Evolutionary conservation across 163 green algal species (phyloP).

Genomic region (Prototheca cutis): DNA sequence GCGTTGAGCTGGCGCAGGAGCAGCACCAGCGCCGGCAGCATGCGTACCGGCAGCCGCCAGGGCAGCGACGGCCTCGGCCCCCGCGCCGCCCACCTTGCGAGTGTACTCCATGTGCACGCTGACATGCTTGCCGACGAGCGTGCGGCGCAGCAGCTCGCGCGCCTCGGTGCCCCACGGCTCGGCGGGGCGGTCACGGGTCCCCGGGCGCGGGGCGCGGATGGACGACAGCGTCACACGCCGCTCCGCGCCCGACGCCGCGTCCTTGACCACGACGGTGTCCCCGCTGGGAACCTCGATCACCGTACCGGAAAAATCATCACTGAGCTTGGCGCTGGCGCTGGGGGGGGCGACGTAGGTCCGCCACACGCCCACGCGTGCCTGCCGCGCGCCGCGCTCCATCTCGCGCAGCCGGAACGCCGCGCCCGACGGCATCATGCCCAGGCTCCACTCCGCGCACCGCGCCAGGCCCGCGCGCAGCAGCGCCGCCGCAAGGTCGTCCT

Average conservation of each 20-base stretch:
- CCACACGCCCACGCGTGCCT: constrained; percentile 61
- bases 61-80: constrained; percentile 2
- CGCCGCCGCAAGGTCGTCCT: constrained; percentile 46
- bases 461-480: constrained; percentile 54
- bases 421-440: constrained; percentile 64
- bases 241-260: constrained; percentile 50
- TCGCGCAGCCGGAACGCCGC: constrained; percentile 59
- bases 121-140: constrained; percentile 45
- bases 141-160: constrained; percentile 79
- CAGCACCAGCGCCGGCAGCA: constrained; percentile 14
- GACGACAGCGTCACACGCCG: constrained; percentile 69
- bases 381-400: constrained; percentile 71
- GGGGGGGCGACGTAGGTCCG: constrained; percentile 59
- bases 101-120: constrained; percentile 83
- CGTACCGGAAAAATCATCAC: constrained; percentile 38
- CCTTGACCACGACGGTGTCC: constrained; percentile 70
- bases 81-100: constrained; percentile 51
- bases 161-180: constrained; percentile 74
- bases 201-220: constrained; percentile 68
- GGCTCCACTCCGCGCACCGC: constrained; percentile 71
- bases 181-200: constrained; percentile 46
- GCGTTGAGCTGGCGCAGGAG: no score
- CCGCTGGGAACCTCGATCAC: constrained; percentile 85
- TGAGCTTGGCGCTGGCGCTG: constrained; percentile 31
- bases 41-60: constrained; percentile 8